These are phyloP conservation scores for Mrakia hoshinonis DNA, from an alignment of 768 basidiomycete genomes.

Conservation along the genomic window DNA sequence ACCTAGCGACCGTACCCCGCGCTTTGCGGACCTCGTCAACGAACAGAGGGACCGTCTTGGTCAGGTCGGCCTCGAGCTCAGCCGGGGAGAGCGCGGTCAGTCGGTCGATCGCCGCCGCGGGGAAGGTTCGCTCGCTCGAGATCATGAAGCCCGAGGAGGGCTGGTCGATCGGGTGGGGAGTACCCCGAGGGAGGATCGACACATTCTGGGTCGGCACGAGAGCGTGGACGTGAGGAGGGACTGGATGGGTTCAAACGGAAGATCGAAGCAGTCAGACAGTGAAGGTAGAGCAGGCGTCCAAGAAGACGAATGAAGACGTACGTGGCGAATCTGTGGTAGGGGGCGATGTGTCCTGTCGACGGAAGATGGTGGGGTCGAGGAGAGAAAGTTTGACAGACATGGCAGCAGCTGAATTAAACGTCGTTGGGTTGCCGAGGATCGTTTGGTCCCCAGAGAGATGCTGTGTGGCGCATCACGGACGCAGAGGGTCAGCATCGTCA, in stretches of 20 bases:
- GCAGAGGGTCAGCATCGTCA: not conserved
- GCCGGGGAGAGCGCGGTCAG: conserved; percentile 47
- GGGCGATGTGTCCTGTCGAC: conserved; percentile 50
- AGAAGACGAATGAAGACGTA: conserved; percentile 31
- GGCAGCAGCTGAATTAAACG: conserved; percentile 64
- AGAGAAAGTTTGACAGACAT: conserved; percentile 63
- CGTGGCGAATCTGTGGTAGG: conserved; percentile 38
- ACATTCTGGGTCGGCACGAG: not conserved
- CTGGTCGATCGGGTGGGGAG: not conserved
- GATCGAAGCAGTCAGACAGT: not conserved
- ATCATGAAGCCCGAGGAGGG: not conserved
- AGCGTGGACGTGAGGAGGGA: conserved; percentile 24
- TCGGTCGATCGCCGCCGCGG: not conserved
- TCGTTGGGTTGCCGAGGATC: conserved; percentile 55
- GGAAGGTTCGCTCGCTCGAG: not conserved
- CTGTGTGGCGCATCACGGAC: conserved; percentile 42
- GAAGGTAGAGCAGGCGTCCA: not conserved
- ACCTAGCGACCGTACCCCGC: conserved; percentile 41
- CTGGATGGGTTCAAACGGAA: not conserved
- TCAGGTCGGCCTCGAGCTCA: conserved; percentile 30
- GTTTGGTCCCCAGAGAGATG: conserved; percentile 65
- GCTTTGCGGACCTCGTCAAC: conserved; percentile 38
- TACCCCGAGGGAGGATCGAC: not conserved
- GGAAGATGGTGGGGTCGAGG: conserved; percentile 66
- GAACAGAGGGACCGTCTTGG: conserved; percentile 24